Conservation (phyloP, 2,329 filamentous ascomycete genomes). For the Fusarium bulbicola region DNA sequence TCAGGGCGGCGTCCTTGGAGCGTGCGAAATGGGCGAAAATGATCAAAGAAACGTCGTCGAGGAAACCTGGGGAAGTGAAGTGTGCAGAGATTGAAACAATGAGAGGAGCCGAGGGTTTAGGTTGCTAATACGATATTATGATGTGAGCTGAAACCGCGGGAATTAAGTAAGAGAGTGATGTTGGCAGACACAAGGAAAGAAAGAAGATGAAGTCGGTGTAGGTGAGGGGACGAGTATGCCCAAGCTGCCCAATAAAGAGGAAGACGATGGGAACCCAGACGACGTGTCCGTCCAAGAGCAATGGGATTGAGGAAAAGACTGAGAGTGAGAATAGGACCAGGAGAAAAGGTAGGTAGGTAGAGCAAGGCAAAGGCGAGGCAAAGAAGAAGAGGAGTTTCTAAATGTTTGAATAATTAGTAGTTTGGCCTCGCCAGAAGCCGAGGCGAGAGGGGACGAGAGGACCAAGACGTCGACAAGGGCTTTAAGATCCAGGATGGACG, state of each 20-base stretch:
- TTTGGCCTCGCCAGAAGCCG: constrained; percentile 22
- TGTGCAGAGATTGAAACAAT: constrained; percentile 15
- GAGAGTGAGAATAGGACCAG: background rate
- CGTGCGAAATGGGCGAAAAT: constrained; percentile 16
- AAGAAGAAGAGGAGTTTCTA: constrained; percentile 28
- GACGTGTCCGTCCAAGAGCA: constrained; percentile 11
- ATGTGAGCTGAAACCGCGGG: background rate
- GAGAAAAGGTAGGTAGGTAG: background rate
- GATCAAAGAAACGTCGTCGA: constrained; percentile 16
- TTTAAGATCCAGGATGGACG: constrained; percentile 7
- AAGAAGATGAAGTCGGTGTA: constrained; percentile 21
- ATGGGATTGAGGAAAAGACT: background rate
- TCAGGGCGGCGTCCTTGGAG: constrained; percentile 19
- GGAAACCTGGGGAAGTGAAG: constrained; percentile 7
- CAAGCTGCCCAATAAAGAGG: constrained; percentile 20
- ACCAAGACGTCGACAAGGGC: constrained; percentile 35
- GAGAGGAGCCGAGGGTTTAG: background rate
- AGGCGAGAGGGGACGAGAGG: constrained; percentile 10
- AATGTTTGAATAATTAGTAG: constrained; percentile 7
- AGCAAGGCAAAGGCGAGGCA: background rate
- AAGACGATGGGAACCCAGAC: constrained; percentile 19
- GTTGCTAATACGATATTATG: constrained; percentile 1
- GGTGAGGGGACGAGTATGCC: constrained; percentile 18
- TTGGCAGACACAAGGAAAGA: constrained; percentile 9
- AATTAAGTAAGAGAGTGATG: constrained; percentile 1